Conservation (phyloP, 2,329 filamentous ascomycete genomes). For the Cladosporium cucumerinum region DNA sequence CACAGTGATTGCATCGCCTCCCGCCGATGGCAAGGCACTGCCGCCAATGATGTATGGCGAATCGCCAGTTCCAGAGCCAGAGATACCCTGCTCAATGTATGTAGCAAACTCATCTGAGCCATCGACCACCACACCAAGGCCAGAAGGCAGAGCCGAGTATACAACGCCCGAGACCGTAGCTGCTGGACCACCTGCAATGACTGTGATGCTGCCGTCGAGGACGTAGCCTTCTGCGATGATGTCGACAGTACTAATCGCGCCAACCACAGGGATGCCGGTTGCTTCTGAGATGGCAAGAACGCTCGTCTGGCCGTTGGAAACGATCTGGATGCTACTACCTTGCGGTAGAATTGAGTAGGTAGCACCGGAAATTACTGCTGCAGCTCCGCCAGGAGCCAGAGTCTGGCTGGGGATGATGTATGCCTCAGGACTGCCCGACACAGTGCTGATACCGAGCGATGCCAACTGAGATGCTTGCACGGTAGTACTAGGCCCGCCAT, state of each 20-base stretch:
- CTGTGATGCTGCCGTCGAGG: slow-evolving; percentile 7
- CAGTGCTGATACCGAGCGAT: neutral
- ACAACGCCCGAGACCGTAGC: neutral
- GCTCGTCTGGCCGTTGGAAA: neutral
- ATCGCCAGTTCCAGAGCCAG: neutral
- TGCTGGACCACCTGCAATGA: neutral
- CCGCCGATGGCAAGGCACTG: neutral
- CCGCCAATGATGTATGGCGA: neutral
- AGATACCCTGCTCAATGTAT: slow-evolving; percentile 11
- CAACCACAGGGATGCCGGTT: neutral
- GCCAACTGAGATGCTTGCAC: neutral
- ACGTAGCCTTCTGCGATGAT: slow-evolving; percentile 2
- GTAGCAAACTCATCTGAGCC: neutral
- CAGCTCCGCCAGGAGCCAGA: neutral
- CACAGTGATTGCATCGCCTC: neutral
- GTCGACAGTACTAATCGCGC: neutral
- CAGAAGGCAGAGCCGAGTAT: slow-evolving; percentile 13
- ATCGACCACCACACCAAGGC: neutral
- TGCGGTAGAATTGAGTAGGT: slow-evolving; percentile 5
- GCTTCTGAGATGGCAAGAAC: neutral
- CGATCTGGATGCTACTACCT: neutral
- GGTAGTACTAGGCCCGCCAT: neutral
- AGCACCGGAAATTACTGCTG: neutral
- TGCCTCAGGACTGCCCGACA: neutral
- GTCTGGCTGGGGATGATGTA: slow-evolving; percentile 4